phyloP scores from a whole-genome alignment of 257 asterid species.

The Paraleonurus japonicus region DNA sequence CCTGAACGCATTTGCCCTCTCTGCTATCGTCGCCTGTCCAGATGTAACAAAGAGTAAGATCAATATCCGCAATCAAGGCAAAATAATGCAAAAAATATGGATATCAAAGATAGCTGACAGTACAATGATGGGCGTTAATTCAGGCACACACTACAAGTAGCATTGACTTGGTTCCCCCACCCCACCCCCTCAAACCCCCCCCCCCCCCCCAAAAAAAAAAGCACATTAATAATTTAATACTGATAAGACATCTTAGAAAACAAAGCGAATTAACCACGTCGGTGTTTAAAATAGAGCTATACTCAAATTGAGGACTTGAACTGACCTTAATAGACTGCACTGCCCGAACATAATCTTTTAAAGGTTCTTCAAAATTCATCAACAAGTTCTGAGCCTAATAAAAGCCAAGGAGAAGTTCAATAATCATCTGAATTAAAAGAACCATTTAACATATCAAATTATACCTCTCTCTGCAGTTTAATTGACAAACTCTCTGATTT shows the following conservation, averaged over 20 bases:
- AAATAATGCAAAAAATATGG: slow-evolving; percentile 15
- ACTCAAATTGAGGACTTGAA: slow-evolving; percentile 16
- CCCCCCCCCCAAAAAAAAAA: background rate
- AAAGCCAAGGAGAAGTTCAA: slow-evolving; percentile 19
- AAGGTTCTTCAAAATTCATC: slow-evolving; percentile 96
- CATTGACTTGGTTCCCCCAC: background rate
- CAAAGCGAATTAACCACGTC: background rate
- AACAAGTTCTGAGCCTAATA: slow-evolving; percentile 88
- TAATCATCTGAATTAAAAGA: slow-evolving; percentile 12
- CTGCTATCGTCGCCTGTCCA: slow-evolving; percentile 82
- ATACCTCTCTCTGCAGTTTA: slow-evolving; percentile 86
- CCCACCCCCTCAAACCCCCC: too few relatives aligned
- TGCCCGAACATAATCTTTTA: slow-evolving; percentile 93
- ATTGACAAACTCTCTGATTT: slow-evolving; percentile 73
- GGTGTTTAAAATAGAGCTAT: background rate
- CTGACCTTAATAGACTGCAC: slow-evolving; percentile 96
- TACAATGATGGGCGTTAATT: background rate
- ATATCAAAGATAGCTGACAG: background rate
- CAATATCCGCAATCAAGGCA: slow-evolving; percentile 16
- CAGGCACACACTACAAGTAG: slow-evolving; percentile 9
- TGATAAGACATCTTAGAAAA: background rate
- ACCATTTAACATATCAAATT: slow-evolving; percentile 16
- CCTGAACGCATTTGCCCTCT: slow-evolving; percentile 85
- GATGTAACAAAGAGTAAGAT: slow-evolving; percentile 19
- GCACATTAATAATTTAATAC: background rate